Percentiles rank a stretch among this genome's conserved stretches.
Evolutionary conservation across 2,329 filamentous ascomycete species (phyloP).

Genomic region (Arthrinium phaeospermum): DNA sequence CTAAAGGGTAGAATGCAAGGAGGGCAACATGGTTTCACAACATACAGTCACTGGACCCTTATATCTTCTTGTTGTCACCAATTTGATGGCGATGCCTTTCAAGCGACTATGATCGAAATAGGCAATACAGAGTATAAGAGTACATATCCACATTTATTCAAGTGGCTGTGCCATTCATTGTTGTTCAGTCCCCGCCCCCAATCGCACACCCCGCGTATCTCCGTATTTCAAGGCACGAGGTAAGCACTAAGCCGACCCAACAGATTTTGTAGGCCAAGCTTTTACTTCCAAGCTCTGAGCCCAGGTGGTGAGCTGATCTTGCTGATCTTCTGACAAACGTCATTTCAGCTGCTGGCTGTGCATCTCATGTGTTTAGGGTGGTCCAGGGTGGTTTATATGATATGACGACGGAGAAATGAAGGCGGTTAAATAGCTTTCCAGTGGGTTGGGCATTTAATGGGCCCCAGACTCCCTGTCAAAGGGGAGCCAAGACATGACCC

Average conservation of each 20-base stretch:
- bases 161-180: background rate
- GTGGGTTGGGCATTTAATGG: too few relatives aligned
- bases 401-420: background rate
- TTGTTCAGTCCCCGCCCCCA: background rate
- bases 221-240: background rate
- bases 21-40: background rate
- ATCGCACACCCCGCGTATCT: background rate
- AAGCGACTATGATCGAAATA: background rate
- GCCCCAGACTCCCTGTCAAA: too few relatives aligned
- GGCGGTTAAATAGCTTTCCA: too few relatives aligned
- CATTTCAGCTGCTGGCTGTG: background rate
- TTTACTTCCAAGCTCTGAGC: background rate
- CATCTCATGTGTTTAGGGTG: background rate
- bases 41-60: background rate
- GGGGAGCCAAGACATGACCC: too few relatives aligned
- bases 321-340: background rate
- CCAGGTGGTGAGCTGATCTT: background rate
- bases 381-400: background rate
- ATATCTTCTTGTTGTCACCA: background rate
- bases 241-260: background rate
- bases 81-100: background rate
- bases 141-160: background rate
- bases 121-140: constrained; percentile 4
- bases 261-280: background rate
- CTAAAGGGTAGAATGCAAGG: background rate